These are phyloP conservation scores for Periglandula ipomoeae DNA, from an alignment of 2,329 filamentous ascomycete genomes.

Conservation along the genomic window DNA sequence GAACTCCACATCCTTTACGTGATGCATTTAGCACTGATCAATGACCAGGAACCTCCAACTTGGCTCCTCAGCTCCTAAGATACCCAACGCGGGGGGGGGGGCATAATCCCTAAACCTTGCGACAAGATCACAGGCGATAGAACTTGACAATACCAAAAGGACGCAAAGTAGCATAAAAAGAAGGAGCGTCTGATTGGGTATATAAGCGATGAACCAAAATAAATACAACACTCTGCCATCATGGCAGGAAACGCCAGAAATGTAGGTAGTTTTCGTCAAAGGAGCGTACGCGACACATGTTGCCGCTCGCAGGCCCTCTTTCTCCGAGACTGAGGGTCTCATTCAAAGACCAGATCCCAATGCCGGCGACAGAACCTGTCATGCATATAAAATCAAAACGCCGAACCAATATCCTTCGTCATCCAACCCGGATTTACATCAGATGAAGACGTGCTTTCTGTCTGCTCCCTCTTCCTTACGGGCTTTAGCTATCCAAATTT, in stretches of 20 bases:
- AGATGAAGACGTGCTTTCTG: too few relatives aligned
- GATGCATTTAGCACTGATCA: too few relatives aligned
- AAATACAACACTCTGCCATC: not conserved
- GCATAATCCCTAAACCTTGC: too few relatives aligned
- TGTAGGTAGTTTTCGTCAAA: not conserved
- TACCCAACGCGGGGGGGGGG: too few relatives aligned
- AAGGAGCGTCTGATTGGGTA: constrained; percentile 9
- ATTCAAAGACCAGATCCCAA: not conserved
- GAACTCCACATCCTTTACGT: too few relatives aligned
- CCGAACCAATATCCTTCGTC: too few relatives aligned
- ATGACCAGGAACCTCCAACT: too few relatives aligned
- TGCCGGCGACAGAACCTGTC: not conserved
- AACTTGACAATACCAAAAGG: not conserved
- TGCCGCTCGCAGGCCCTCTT: not conserved
- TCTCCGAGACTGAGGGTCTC: too few relatives aligned
- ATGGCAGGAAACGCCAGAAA: not conserved
- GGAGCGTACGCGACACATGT: not conserved
- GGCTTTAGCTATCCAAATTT: too few relatives aligned
- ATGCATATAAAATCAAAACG: not conserved
- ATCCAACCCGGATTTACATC: too few relatives aligned
- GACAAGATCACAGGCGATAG: not conserved
- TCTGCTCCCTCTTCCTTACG: too few relatives aligned
- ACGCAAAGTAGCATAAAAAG: not conserved
- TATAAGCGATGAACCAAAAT: constrained; percentile 1
- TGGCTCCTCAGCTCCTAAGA: too few relatives aligned